Base-by-base conservation (phyloP, 495 filamentous ascomycete genomes). In the Hyaloscypha hepaticicola region DNA sequence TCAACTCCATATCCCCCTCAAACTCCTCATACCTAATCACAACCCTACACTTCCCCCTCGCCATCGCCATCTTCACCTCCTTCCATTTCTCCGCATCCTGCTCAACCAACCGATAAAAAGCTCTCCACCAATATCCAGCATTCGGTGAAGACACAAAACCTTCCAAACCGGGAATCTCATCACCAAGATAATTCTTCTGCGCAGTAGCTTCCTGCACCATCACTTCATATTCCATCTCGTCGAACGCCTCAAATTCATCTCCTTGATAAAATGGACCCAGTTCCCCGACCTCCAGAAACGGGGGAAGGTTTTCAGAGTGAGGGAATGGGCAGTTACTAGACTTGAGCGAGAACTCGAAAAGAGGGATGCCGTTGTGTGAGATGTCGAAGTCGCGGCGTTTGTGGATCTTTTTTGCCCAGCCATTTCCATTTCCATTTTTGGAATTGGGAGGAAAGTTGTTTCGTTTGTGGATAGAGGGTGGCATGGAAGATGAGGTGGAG, bases 301-400 rank as follows among this genome's bases (percentile, higher is more conserved):
- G 26, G n/a, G 1, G 26, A 22, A 28, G 34, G 22, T 8, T 34
- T 3, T 26, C 29, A n/a, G 51, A 24, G 19, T 19, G 29, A 2
- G 29, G 16, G 29, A 22, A 48, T 41, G 26, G 48, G 21, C 5
- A 28, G 5, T 1, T 22, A 24, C 0, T 24, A 21, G 26, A 33
- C 14, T 2, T 28, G 27, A n/a, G n/a, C n/a, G n/a, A n/a, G 68
- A 70, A 66, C 31, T 70, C 68, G 45, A 70, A 70, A 24, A 66
- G 14, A 1, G 68, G 64, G 9, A 61, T 33, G 16, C 68, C 68
- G 34, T 60, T 49, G 56, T 57, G 55, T 0, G 55, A 64, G 57
- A 70, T 58, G 22, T 70, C 68, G 45, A 61, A 70, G 26, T 70
- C 60, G 19, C n/a, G 51, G n/a, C 68, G 55, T 41, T 61, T 64